A percentile compares a stretch with the other conserved stretches of the same genome.
These are phyloP conservation scores for Trichoderma guizhouense DNA, from an alignment of 2,329 filamentous ascomycete species.

Conservation along the genomic window DNA sequence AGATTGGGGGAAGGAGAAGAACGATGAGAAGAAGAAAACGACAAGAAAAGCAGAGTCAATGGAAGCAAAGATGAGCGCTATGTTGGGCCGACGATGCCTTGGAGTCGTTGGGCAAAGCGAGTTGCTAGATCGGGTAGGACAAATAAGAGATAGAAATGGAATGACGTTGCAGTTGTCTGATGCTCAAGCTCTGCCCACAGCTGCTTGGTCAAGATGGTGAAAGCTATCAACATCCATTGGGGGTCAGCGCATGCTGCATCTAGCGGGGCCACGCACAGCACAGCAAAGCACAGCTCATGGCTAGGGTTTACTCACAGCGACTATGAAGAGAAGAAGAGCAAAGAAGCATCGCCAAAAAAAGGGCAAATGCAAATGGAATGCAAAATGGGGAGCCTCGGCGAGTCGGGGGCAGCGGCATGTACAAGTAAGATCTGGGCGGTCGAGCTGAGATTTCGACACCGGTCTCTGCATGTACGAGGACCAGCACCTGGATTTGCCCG, in stretches of 20 bases:
- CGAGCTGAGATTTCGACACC: not conserved
- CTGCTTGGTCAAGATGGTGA: constrained; percentile 12
- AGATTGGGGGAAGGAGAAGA: not conserved
- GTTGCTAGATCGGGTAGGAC: not conserved
- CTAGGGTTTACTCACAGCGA: constrained; percentile 16
- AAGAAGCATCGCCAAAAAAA: constrained; percentile 2
- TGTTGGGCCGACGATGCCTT: constrained; percentile 2
- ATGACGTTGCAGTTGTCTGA: constrained; percentile 9
- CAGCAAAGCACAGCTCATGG: not conserved
- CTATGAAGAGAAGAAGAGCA: not conserved
- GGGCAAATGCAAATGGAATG: not conserved
- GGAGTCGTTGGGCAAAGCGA: constrained; percentile 12
- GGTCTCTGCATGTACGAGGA: not conserved
- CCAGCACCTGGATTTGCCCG: not conserved
- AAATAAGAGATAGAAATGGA: not conserved
- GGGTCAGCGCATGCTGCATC: constrained; percentile 8
- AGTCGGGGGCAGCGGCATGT: not conserved
- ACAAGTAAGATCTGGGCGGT: not conserved
- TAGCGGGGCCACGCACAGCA: constrained; percentile 10
- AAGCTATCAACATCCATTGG: constrained; percentile 12
- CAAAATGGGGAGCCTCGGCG: not conserved
- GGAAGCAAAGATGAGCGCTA: not conserved
- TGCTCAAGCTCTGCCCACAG: constrained; percentile 12
- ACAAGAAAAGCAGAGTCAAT: not conserved
- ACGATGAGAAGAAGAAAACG: not conserved